phyloP scores from a whole-genome alignment of 371 early-diverging fungal genomes.

The Rhizopus sp. region DNA sequence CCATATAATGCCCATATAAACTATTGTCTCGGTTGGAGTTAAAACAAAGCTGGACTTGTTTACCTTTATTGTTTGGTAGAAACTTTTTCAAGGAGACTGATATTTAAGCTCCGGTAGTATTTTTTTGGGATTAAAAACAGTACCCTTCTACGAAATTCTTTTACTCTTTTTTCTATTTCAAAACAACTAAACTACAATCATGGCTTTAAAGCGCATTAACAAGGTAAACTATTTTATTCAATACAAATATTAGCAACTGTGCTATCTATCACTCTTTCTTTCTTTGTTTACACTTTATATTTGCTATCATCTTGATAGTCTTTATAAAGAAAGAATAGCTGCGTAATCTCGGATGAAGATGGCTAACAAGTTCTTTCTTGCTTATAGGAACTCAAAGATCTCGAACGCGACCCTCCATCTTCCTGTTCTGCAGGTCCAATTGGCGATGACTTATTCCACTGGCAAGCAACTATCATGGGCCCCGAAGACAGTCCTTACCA shows the following conservation, averaged over 20 bases:
- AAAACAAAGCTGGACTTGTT: neutral
- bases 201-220: slow-evolving; percentile 83
- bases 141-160: slow-evolving; percentile 42
- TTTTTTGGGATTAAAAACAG: slow-evolving; percentile 17
- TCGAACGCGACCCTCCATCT: slow-evolving; percentile 94
- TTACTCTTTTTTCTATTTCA: neutral
- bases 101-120: slow-evolving; percentile 9
- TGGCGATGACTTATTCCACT: slow-evolving; percentile 89
- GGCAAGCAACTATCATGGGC: slow-evolving; percentile 98
- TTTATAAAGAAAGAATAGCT: neutral
- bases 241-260: neutral
- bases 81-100: neutral
- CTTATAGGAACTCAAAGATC: slow-evolving; percentile 90
- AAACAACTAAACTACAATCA: neutral
- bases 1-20: too few relatives aligned
- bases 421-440: slow-evolving; percentile 94
- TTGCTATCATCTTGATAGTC: neutral
- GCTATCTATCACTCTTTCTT: neutral
- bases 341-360: slow-evolving; percentile 5
- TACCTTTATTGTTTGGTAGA: slow-evolving; percentile 10
- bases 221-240: slow-evolving; percentile 63
- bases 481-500: slow-evolving; percentile 80
- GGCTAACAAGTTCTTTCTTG: neutral
- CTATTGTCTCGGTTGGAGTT: too few relatives aligned
- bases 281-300: neutral